Base-by-base conservation (phyloP, 2,329 filamentous ascomycete genomes). In the Colletotrichum aenigma region DNA sequence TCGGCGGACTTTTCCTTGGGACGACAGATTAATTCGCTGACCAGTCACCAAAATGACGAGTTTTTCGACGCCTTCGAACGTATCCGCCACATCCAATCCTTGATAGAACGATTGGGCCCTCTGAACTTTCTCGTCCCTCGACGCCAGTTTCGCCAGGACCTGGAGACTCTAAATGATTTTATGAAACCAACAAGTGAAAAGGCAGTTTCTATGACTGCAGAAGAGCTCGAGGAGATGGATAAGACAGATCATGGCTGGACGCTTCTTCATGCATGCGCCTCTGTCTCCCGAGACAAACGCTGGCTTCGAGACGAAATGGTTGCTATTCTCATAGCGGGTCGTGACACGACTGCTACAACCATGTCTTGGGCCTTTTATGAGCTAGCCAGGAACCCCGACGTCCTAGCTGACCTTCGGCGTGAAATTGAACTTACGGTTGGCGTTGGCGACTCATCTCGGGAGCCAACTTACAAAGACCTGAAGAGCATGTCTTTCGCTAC, bases 261-360 rank as follows among this genome's bases (percentile, higher is more conserved):
- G 1, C 95, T 96, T 84, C 88, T 96, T n/a, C 93, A 96, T 81
- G 93, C 93, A 93, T 93, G 24, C 88, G 88, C n/a, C 18, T 88
- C 88, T n/a, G 93, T 92, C 82, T 96, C 94, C 0, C 90, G 93
- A 13, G 86, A 90, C 70, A 84, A 85, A 1, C 88, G 87, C 32
- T 88, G 93, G 12, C 89, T 96, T 28, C 92, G 94, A n/a, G 94
- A 96, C 82, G 94, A 96, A 81, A 88, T 96, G 56, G 91, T 95
- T 61, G 91, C 92, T 6, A 89, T 96, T 10, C 88, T 96, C 34
- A 87, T 92, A 36, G 89, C 89, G 1, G 89, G 88, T 1, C 85
- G 89, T n/a, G 90, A 91, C 78, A 90, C 89, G 3, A 91, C 89
- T 1, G 88, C 88, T 4, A 84, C 82, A 10, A 82, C 89, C 4